Conservation (phyloP, 2,329 filamentous ascomycete genomes). For the Neoascochyta sp. region DNA sequence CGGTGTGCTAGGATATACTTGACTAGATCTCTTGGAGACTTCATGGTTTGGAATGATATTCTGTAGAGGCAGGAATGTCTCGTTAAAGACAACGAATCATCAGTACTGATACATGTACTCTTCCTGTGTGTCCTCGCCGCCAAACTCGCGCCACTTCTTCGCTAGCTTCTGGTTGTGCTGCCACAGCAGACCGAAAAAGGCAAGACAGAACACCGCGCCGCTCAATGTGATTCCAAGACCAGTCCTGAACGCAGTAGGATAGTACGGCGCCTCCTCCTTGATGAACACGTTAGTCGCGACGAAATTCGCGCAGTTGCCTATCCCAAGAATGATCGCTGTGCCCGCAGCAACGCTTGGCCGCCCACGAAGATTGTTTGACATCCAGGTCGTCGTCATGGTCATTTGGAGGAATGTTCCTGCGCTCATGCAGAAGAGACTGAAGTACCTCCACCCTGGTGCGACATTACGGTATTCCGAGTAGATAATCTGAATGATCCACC, state of each 20-base stretch:
- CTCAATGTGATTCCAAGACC: constrained; percentile 34
- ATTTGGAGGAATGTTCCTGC: constrained; percentile 51
- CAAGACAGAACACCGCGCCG: constrained; percentile 16
- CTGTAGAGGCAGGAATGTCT: no score
- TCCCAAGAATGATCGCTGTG: constrained; percentile 19
- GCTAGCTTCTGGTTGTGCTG: constrained; percentile 50
- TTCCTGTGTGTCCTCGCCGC: constrained; percentile 20
- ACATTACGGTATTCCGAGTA: constrained; percentile 43
- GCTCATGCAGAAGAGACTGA: constrained; percentile 29
- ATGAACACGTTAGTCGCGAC: constrained; percentile 45
- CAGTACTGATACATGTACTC: constrained; percentile 27
- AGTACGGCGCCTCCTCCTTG: constrained; percentile 23
- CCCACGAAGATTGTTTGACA: constrained; percentile 49
- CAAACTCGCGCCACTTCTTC: constrained; percentile 15
- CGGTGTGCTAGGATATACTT: no score
- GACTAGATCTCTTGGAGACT: no score
- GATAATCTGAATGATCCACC: constrained; percentile 50
- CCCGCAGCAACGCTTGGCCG: constrained; percentile 21
- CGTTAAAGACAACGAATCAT: not conserved
- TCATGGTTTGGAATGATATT: no score
- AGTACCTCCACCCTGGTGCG: constrained; percentile 51
- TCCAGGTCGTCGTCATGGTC: constrained; percentile 51
- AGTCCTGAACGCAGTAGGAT: constrained; percentile 27
- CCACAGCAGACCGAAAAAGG: constrained; percentile 45
- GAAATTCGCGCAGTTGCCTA: constrained; percentile 57